Evolutionary conservation across 2,329 filamentous ascomycete species (phyloP).

Genomic region (Xylaria sp.): DNA sequence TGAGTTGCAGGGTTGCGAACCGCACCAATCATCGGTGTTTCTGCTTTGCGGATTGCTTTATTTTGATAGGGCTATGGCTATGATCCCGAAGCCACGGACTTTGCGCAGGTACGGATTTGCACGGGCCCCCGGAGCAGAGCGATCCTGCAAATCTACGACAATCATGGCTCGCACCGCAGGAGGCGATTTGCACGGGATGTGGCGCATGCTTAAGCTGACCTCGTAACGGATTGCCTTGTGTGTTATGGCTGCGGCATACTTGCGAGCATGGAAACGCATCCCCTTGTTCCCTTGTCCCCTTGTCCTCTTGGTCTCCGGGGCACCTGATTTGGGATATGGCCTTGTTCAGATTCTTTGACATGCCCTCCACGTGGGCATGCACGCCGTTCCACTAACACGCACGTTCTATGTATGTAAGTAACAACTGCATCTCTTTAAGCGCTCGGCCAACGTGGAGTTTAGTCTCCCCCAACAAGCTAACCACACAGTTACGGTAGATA

Average conservation of each 20-base stretch:
- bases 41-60: too few species aligned
- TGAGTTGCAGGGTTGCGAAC: neutral
- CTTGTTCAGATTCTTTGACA: too few species aligned
- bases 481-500: neutral
- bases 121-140: too few species aligned
- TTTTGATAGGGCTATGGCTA: too few species aligned
- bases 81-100: slow-evolving; percentile 19
- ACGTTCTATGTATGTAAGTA: too few species aligned
- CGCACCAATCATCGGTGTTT: neutral
- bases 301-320: too few species aligned
- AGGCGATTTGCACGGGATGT: slow-evolving; percentile 24
- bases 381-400: too few species aligned
- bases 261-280: too few species aligned
- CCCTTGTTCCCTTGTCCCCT: too few species aligned
- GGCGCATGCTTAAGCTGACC: slow-evolving; percentile 5
- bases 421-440: neutral
- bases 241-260: neutral
- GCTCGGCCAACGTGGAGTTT: neutral
- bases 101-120: slow-evolving; percentile 25
- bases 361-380: too few species aligned
- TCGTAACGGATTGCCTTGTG: neutral
- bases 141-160: slow-evolving; percentile 13
- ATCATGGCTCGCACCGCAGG: slow-evolving; percentile 23
- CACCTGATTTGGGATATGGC: too few species aligned
- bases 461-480: neutral